A percentile compares a stretch with the other conserved stretches of the same genome.
phyloP scores from a whole-genome alignment of 106 monocot species.

The Apostasia shenzhenica region DNA sequence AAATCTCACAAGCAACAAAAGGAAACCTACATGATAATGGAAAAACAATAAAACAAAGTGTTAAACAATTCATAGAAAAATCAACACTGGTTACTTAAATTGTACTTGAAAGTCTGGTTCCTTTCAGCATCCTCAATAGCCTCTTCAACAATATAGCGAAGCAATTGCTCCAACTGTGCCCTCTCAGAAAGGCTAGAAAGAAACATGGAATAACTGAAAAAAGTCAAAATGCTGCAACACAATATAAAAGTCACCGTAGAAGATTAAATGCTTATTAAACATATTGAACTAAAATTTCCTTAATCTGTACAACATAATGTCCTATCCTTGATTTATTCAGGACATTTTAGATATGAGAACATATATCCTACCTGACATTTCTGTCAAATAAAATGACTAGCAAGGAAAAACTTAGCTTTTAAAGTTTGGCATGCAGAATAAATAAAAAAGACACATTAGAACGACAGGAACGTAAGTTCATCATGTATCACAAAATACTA shows the following conservation, averaged over 20 bases:
- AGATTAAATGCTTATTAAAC: neutral
- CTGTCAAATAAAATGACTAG: too few relatives aligned
- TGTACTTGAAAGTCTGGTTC: slow-evolving; percentile 37
- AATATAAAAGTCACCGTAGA: neutral
- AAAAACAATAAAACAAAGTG: neutral
- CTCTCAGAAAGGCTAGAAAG: slow-evolving; percentile 12
- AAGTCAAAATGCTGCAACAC: slow-evolving; percentile 5
- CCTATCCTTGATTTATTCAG: too few relatives aligned
- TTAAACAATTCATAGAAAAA: neutral
- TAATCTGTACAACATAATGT: too few relatives aligned
- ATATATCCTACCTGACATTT: too few relatives aligned
- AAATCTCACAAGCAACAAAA: slow-evolving; percentile 87
- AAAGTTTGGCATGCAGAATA: too few relatives aligned
- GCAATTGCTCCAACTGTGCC: slow-evolving; percentile 20
- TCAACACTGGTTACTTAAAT: neutral
- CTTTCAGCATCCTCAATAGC: slow-evolving; percentile 40
- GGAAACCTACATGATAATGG: slow-evolving; percentile 48
- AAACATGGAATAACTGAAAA: neutral
- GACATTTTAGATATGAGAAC: too few relatives aligned
- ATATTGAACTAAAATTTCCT: too few relatives aligned
- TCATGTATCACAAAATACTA: too few relatives aligned
- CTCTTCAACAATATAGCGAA: slow-evolving; percentile 50
- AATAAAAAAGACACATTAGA: too few relatives aligned
- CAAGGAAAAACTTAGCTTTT: too few relatives aligned
- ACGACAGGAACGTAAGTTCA: too few relatives aligned